A percentile compares a stretch with the other conserved stretches of the same genome.
Conservation (phyloP, 78 protist genomes). For the Pigoraptor vietnamica region DNA sequence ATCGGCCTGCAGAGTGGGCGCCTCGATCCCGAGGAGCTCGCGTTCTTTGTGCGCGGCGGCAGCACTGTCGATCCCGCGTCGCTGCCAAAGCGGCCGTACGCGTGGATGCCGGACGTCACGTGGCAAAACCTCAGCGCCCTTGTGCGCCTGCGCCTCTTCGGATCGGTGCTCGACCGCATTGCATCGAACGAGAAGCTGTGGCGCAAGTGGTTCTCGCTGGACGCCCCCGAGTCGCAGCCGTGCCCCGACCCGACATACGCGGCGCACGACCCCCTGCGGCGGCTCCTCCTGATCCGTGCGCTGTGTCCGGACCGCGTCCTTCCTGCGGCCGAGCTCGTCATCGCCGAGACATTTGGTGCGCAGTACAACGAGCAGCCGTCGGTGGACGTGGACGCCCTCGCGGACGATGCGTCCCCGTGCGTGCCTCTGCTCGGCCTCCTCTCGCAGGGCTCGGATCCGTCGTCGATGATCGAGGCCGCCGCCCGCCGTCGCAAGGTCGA, state of each 20-base stretch:
- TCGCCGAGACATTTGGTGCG: conserved; percentile 28
- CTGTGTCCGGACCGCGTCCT: conserved; percentile 51
- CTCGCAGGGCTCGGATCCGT: conserved; percentile 85
- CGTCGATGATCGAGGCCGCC: conserved; percentile 12
- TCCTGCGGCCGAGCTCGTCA: conserved; percentile 4
- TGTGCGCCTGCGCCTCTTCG: conserved; percentile 10
- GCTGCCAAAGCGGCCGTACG: conserved; percentile 5
- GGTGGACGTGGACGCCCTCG: conserved; percentile 37
- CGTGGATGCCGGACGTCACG: conserved; percentile 53
- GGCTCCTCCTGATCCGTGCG: conserved; percentile 69
- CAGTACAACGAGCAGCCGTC: conserved; percentile 50
- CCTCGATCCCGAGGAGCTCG: conserved; percentile 18
- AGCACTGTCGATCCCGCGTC: conserved; percentile 48
- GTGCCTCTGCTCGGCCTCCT: conserved; percentile 77
- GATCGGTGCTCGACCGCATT: conserved; percentile 39
- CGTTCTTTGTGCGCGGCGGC: conserved; percentile 60
- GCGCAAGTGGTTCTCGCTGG: conserved; percentile 24
- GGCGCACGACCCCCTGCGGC: conserved; percentile 36
- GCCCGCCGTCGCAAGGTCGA: neutral
- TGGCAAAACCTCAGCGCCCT: conserved; percentile 67
- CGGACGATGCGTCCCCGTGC: conserved; percentile 31
- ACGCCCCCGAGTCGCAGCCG: conserved; percentile 17
- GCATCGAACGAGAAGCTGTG: conserved; percentile 44
- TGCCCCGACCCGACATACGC: neutral
- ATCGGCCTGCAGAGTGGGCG: conserved; percentile 34